phyloP scores from a whole-genome alignment of 2,329 filamentous ascomycete genomes.

The Aspergillus sp. region DNA sequence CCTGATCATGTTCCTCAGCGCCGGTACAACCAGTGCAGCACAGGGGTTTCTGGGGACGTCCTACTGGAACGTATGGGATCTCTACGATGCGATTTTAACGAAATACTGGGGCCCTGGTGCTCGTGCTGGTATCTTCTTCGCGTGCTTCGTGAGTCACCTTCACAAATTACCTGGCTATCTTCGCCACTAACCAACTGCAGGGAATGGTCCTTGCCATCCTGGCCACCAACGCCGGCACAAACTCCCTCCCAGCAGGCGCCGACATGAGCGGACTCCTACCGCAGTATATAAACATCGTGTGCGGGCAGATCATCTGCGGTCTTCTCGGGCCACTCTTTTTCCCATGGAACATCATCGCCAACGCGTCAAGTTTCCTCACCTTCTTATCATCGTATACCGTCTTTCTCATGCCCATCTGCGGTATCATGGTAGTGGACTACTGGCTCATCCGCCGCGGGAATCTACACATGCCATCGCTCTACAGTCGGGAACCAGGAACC shows the following conservation, averaged over 20 bases:
- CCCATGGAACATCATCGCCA: conserved; percentile 28
- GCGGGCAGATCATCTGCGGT: conserved; percentile 32
- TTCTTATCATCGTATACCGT: conserved; percentile 28
- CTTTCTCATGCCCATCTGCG: conserved; percentile 25
- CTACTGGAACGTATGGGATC: conserved; percentile 13
- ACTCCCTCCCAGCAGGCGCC: conserved; percentile 23
- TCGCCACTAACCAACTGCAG: no score
- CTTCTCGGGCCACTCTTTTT: conserved; percentile 21
- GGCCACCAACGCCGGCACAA: conserved; percentile 16
- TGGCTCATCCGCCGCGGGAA: conserved; percentile 6
- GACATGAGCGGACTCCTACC: conserved; percentile 46
- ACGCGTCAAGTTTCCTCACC: conserved; percentile 23
- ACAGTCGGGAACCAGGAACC: background rate
- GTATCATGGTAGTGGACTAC: conserved; percentile 5
- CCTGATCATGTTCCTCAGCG: background rate
- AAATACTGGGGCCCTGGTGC: conserved; percentile 3
- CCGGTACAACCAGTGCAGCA: background rate
- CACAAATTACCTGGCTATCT: no score
- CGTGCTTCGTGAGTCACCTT: background rate
- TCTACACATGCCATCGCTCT: conserved; percentile 6
- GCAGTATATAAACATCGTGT: conserved; percentile 43
- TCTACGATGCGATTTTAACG: conserved; percentile 4
- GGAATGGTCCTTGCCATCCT: no score
- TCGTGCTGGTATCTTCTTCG: conserved; percentile 3
- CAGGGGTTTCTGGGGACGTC: conserved; percentile 1